Evolutionary conservation across 1,284 basidiomycete species (phyloP), one percentile per base, ranked within the genome.

Genomic region (Salmacisia buchloeana): DNA sequence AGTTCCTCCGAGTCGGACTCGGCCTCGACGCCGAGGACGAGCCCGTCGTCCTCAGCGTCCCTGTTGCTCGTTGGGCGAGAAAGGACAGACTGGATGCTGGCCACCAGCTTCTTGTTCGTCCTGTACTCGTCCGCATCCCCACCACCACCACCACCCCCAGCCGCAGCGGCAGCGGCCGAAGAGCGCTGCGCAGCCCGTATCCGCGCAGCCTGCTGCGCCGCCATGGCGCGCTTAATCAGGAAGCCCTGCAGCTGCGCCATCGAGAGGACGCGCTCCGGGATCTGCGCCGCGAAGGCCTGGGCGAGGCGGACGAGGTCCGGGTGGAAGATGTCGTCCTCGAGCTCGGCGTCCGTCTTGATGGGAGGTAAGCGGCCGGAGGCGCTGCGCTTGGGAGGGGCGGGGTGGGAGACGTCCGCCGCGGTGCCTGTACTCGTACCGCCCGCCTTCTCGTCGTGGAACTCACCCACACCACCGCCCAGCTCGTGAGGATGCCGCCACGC

Each of bases 181-280:
- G 10, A 43, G 7, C 41, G n/a, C n/a, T n/a, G n/a, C n/a, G n/a
- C n/a, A n/a, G n/a, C 41, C 36, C 41, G 41, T n/a, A 9, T 43
- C 56, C 56, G 15, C n/a, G 36, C 35, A 38, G 15, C 35, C 34
- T 58, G 35, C 35, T 58, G 35, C 34, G 56, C 35, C 56, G 56
- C 21, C 56, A 38, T 39, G 12, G 34, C 36, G 6, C 56, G 18
- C 56, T 58, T 58, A 23, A 58, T 58, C 3, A 58, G 25, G 56
- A 58, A 58, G 9, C 56, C 56, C 34, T 58, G 56, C 34, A 58
- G 27, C 34, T 36, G 23, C 18, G 56, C 56, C 56, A 58, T 58
- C 56, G 56, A 58, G 5, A 58, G 25, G 4, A 18, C 25, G 18
- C 56, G 34, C 34, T 58, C 56, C 34, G 56, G 56, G 21, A 58